Conservation (phyloP, 2,329 filamentous ascomycete genomes). For the Karstenula rhodostoma region DNA sequence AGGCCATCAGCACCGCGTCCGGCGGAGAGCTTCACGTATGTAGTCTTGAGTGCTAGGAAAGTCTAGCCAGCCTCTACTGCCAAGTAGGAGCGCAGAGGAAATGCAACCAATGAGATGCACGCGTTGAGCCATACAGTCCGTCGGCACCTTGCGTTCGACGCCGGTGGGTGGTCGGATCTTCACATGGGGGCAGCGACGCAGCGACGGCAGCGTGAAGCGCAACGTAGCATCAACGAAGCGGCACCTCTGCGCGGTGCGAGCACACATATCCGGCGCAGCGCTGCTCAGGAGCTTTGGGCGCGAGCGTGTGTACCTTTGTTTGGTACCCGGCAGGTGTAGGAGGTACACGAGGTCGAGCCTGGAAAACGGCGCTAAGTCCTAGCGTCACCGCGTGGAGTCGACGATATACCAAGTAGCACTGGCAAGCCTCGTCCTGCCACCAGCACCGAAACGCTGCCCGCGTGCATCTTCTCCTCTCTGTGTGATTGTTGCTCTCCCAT, state of each 20-base stretch:
- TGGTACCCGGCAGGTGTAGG: no score
- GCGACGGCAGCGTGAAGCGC: not conserved
- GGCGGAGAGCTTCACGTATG: conserved; percentile 9
- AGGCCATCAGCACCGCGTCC: conserved; percentile 6
- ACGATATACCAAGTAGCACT: no score
- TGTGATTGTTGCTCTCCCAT: conserved; percentile 49
- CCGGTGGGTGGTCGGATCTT: conserved; percentile 7
- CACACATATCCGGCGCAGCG: not conserved
- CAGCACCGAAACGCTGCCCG: conserved; percentile 19
- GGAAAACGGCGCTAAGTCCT: conserved; percentile 20
- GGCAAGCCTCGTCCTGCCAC: no score
- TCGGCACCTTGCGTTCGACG: conserved; percentile 6
- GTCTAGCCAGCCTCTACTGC: conserved; percentile 17
- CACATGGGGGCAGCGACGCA: conserved; percentile 16
- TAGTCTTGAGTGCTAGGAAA: conserved; percentile 16
- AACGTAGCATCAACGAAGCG: not conserved
- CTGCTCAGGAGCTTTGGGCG: not conserved
- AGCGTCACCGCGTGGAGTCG: no score
- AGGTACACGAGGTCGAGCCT: no score
- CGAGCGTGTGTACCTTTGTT: not conserved
- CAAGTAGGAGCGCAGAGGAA: conserved; percentile 19
- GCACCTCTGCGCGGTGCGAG: conserved; percentile 1
- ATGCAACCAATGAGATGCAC: conserved; percentile 20
- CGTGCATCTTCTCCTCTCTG: conserved; percentile 20
- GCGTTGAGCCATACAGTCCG: conserved; percentile 20